Evolutionary conservation across 805 yeast genomes (phyloP).

Genomic region (Yarrowia sp.): DNA sequence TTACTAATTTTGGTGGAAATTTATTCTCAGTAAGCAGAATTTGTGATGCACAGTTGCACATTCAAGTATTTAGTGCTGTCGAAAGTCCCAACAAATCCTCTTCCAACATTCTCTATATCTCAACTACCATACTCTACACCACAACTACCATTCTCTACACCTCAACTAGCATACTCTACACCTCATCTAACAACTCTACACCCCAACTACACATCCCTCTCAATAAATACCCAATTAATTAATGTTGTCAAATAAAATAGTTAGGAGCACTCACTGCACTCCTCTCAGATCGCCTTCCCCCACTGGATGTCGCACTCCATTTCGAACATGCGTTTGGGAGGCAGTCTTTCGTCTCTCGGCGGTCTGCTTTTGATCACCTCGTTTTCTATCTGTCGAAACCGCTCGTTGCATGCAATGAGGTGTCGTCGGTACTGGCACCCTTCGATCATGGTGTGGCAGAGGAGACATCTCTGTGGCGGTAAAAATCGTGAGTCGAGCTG

Average conservation of each 20-base stretch:
- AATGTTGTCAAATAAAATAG: not conserved
- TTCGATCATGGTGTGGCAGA: not conserved
- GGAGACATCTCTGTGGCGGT: constrained; percentile 1
- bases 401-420: constrained; percentile 4
- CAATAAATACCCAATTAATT: constrained; percentile 6
- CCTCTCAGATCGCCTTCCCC: too few species aligned
- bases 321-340: not conserved
- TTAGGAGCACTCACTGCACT: too few species aligned
- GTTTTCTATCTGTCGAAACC: not conserved
- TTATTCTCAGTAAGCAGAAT: not conserved
- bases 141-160: too few species aligned
- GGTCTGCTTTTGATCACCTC: not conserved
- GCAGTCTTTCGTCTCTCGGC: not conserved
- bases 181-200: not conserved
- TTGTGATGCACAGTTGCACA: not conserved
- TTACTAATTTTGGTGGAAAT: too few species aligned
- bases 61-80: too few species aligned
- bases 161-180: too few species aligned
- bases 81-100: too few species aligned
- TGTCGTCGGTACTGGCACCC: not conserved
- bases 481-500: not conserved
- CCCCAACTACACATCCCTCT: not conserved
- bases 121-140: not conserved
- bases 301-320: not conserved
- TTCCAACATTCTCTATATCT: too few species aligned